Evolutionary conservation across 306 rosid species (phyloP).

Genomic region (Trifolium dubium): DNA sequence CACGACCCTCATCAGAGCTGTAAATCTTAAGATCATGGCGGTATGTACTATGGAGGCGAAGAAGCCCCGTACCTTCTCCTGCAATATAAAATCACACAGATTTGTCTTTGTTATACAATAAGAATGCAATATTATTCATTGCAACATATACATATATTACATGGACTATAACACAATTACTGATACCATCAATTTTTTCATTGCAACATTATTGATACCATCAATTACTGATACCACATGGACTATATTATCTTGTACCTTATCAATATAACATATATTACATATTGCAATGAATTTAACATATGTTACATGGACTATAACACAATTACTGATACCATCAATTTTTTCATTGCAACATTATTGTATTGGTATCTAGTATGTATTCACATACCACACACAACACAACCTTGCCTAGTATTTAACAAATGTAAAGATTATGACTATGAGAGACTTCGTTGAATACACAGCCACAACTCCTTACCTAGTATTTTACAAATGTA

Average conservation of each 20-base stretch:
- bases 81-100: constrained; percentile 46
- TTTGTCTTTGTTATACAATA: constrained; percentile 32
- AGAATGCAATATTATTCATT: constrained; percentile 21
- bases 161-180: not conserved
- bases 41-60: constrained; percentile 97
- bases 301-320: constrained; percentile 8
- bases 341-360: too few species aligned
- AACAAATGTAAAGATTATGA: too few species aligned
- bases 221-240: too few species aligned
- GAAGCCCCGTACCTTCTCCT: constrained; percentile 99
- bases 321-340: not conserved
- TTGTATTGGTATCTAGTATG: too few species aligned
- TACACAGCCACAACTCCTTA: not conserved
- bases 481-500: constrained; percentile 12
- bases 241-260: too few species aligned
- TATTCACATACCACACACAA: not conserved
- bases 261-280: too few species aligned
- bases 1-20: constrained; percentile 99
- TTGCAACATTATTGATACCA: too few species aligned
- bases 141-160: constrained; percentile 7
- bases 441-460: constrained; percentile 12
- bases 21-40: constrained; percentile 97
- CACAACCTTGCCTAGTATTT: not conserved
- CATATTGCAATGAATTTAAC: too few species aligned
- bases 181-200: constrained; percentile 1